These are phyloP conservation scores for Neonectria neomacrospora DNA, from an alignment of 2,329 filamentous ascomycete species.

Conservation along the genomic window DNA sequence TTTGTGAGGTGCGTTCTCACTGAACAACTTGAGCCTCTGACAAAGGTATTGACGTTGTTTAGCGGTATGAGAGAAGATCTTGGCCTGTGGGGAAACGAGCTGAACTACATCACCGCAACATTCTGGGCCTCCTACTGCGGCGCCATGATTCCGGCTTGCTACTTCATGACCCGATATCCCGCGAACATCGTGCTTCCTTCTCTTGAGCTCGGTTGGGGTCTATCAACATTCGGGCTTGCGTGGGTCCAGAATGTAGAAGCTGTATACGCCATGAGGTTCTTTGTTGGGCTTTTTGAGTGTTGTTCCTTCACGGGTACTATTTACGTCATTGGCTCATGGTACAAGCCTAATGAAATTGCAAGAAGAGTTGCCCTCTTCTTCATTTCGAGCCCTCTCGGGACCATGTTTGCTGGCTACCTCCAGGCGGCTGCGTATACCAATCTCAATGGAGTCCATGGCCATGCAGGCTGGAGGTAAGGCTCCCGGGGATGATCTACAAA, in stretches of 20 bases:
- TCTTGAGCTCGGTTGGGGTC: conserved; percentile 46
- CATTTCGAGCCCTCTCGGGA: conserved; percentile 54
- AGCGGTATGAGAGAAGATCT: conserved; percentile 31
- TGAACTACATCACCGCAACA: conserved; percentile 46
- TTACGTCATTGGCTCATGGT: conserved; percentile 53
- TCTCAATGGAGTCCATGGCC: conserved; percentile 59
- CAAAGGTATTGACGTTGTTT: background rate
- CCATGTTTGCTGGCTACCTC: conserved; percentile 57
- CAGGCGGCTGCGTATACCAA: conserved; percentile 66
- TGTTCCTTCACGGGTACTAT: conserved; percentile 47
- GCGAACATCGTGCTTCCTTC: conserved; percentile 44
- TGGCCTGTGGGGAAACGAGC: conserved; percentile 20
- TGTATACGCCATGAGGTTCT: conserved; percentile 54
- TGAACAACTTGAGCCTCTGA: conserved; percentile 15
- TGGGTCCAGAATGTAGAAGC: conserved; percentile 47
- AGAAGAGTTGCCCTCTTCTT: conserved; percentile 54
- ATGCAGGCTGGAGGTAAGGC: conserved; percentile 41
- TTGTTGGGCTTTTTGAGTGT: conserved; percentile 49
- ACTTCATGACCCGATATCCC: conserved; percentile 38
- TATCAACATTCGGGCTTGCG: conserved; percentile 38
- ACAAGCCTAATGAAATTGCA: conserved; percentile 53
- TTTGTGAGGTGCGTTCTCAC: conserved; percentile 47
- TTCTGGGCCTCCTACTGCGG: conserved; percentile 18
- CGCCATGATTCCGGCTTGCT: conserved; percentile 14
- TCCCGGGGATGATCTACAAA: too few species aligned